Evolutionary conservation across 805 yeast species (phyloP).

Genomic region (Wickerhamomyces bovis): DNA sequence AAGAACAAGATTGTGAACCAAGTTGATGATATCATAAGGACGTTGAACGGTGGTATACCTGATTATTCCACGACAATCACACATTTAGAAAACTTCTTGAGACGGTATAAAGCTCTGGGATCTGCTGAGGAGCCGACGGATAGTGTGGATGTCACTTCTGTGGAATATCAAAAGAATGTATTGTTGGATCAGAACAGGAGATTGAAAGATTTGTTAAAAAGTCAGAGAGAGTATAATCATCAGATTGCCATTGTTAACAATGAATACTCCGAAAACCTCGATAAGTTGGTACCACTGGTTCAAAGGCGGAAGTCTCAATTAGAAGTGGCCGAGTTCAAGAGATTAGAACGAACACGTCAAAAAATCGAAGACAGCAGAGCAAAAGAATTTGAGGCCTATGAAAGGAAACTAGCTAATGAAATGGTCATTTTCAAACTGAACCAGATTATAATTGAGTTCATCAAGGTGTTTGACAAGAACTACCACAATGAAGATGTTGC

Average conservation of each 20-base stretch:
- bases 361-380: slow-evolving; percentile 4
- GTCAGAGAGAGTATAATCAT: slow-evolving; percentile 5
- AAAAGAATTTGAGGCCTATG: slow-evolving; percentile 11
- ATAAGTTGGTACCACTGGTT: slow-evolving; percentile 4
- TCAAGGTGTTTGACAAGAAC: slow-evolving; percentile 4
- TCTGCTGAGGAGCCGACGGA: background rate
- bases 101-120: background rate
- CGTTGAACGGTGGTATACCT: slow-evolving; percentile 9
- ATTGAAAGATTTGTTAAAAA: slow-evolving; percentile 10
- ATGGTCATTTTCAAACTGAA: slow-evolving; percentile 6
- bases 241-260: slow-evolving; percentile 6
- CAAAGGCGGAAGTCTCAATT: slow-evolving; percentile 5
- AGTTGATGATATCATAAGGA: slow-evolving; percentile 14
- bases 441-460: slow-evolving; percentile 7
- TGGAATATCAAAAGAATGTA: slow-evolving; percentile 4
- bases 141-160: background rate
- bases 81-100: slow-evolving; percentile 9
- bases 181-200: slow-evolving; percentile 12
- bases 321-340: slow-evolving; percentile 2
- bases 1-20: slow-evolving; percentile 12
- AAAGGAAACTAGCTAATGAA: slow-evolving; percentile 9
- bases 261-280: slow-evolving; percentile 13
- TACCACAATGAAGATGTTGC: slow-evolving; percentile 2
- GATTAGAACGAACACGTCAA: slow-evolving; percentile 1
- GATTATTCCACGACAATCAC: slow-evolving; percentile 5